Evolutionary conservation across 75 land plant species (phyloP), one percentile per base, ranked within the genome.

Genomic region (Ceratopteris richardii): DNA sequence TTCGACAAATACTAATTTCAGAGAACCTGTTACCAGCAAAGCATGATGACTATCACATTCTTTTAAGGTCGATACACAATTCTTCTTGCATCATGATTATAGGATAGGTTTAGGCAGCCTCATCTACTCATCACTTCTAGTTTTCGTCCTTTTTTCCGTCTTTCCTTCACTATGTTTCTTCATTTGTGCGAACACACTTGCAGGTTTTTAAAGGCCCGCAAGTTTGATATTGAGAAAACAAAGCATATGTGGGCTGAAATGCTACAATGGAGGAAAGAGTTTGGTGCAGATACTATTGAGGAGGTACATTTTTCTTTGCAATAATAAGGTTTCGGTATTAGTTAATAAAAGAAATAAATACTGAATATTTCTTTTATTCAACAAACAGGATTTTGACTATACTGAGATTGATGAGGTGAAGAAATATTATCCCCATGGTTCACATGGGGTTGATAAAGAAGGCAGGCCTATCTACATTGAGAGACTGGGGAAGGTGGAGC

Each of bases 401-500:
- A 64, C 72, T 43, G 88, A 85, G 72, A 62, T 78, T 11, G 81
- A 61, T 28, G 81, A 81, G 29, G 88, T 85, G 30, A 47, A 72
- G 61, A 80, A 73, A 14, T 76, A 78, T 50, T 85, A 85, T 50
- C 88, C 88, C 14, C 88, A 85, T 22, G 88, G 88, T 19, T 73
- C 75, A 55, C 88, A 85, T 69, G 88, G 88, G 40, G 77, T 81
- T 59, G 88, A 85, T 52, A 85, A 76, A 44, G 88, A 78, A 60
- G 84, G 88, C 11, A 72, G 88, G 62, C 84, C 88, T 25, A 74
- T 85, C 31, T 85, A 85, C 58, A 81, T 85, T 69, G 88, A 85
- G 44, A 68, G 71, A 56, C 73, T 85, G 36, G 88, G 85, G 11
- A 85, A 73, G 63, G 81, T 80, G 46, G 81, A 85, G 30, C 84